These are phyloP conservation scores for Cercospora sp. DNA, from an alignment of 2,329 filamentous ascomycete species.

Conservation along the genomic window DNA sequence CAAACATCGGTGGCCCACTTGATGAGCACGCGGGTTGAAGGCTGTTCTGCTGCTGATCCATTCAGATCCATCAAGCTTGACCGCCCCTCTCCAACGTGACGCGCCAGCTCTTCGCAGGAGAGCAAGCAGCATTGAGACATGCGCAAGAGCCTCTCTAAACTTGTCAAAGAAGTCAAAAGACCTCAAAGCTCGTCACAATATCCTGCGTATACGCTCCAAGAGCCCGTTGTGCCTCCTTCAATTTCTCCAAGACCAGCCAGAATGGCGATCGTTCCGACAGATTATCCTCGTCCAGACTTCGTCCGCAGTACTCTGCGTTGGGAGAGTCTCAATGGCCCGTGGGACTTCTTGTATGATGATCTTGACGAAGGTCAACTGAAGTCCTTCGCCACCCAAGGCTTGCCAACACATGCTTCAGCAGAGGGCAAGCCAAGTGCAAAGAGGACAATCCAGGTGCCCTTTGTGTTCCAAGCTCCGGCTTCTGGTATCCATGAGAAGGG, in stretches of 20 bases:
- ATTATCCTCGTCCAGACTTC: constrained; percentile 67
- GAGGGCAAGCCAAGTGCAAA: constrained; percentile 45
- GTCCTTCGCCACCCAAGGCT: constrained; percentile 55
- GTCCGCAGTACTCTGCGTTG: constrained; percentile 57
- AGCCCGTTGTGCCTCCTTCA: constrained; percentile 1
- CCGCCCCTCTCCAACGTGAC: not conserved
- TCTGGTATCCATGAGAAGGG: constrained; percentile 63
- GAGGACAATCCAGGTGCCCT: constrained; percentile 62
- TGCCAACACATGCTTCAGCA: constrained; percentile 46
- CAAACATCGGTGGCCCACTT: constrained; percentile 14
- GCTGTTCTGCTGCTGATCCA: not conserved
- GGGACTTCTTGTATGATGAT: constrained; percentile 67
- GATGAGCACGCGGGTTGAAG: not conserved
- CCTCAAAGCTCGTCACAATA: not conserved
- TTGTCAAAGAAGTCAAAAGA: constrained; percentile 23
- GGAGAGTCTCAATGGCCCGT: constrained; percentile 62
- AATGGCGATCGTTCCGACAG: constrained; percentile 19
- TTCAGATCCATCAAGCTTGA: constrained; percentile 2
- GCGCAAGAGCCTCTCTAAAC: constrained; percentile 23
- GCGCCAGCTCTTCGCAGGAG: not conserved
- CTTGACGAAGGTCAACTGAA: constrained; percentile 56
- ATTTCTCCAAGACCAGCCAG: constrained; percentile 14
- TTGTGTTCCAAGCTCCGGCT: constrained; percentile 64
- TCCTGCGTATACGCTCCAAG: constrained; percentile 4
- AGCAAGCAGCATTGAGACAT: constrained; percentile 12